A percentile compares a stretch with the other conserved stretches of the same genome.
Conservation (phyloP, 2,329 filamentous ascomycete genomes). For the Onygena corvina region DNA sequence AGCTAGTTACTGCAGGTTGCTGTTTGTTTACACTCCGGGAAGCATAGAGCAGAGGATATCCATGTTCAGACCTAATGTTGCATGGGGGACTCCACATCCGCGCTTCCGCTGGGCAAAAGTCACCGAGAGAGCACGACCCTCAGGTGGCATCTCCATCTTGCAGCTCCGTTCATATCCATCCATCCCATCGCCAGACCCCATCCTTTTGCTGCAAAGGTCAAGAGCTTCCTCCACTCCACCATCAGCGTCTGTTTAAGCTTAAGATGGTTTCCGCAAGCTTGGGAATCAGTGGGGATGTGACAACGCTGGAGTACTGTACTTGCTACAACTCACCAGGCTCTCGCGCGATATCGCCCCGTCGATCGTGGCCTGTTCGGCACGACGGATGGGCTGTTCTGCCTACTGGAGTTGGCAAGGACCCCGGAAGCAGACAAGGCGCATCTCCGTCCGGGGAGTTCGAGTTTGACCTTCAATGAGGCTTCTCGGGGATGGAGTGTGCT, state of each 20-base stretch:
- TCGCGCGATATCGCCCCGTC: too few species aligned
- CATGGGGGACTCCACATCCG: not conserved
- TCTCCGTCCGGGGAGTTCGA: too few species aligned
- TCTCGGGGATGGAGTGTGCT: not conserved
- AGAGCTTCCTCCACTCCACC: not conserved
- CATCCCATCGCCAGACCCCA: not conserved
- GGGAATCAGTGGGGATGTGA: slow-evolving; percentile 4
- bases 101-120: not conserved
- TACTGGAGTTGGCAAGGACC: too few species aligned
- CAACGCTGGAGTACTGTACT: too few species aligned
- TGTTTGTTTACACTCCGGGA: too few species aligned
- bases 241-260: slow-evolving; percentile 7
- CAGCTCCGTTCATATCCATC: not conserved
- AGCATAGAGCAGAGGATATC: too few species aligned
- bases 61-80: too few species aligned
- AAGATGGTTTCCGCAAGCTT: slow-evolving; percentile 6
- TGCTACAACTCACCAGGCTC: too few species aligned
- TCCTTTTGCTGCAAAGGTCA: not conserved
- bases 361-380: too few species aligned
- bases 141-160: not conserved
- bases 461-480: slow-evolving; percentile 1
- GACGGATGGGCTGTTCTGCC: too few species aligned
- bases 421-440: too few species aligned
- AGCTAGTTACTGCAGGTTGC: not conserved
- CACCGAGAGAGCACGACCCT: not conserved